Evolutionary conservation across 2,329 filamentous ascomycete species (phyloP).

Genomic region (Cladosporium sp.): DNA sequence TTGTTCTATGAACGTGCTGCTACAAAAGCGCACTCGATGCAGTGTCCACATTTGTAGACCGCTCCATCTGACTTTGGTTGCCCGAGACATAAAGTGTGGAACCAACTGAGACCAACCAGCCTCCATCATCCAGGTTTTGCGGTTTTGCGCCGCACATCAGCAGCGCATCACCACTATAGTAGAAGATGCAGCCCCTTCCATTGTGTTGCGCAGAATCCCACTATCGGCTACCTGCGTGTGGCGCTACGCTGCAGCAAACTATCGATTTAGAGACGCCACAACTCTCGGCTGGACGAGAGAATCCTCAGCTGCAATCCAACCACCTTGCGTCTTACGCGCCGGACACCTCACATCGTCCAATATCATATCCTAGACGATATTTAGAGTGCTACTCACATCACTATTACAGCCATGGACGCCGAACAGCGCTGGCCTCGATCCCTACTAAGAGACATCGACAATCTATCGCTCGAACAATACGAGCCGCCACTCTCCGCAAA

Average conservation of each 20-base stretch:
- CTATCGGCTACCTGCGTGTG: neutral
- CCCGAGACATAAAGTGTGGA: neutral
- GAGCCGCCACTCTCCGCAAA: neutral
- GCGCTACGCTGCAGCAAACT: neutral
- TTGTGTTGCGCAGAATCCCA: neutral
- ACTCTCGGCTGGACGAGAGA: neutral
- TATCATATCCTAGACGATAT: neutral
- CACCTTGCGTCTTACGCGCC: neutral
- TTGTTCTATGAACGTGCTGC: neutral
- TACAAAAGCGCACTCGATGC: neutral
- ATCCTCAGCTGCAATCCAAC: neutral
- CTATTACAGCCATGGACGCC: neutral
- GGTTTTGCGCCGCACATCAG: neutral
- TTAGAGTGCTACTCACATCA: neutral
- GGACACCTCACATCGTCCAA: neutral
- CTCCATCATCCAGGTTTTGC: neutral
- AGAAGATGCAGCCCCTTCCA: neutral
- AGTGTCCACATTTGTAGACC: neutral
- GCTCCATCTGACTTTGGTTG: neutral
- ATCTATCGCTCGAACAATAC: conserved; percentile 11
- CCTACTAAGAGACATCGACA: conserved; percentile 12
- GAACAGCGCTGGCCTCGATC: conserved; percentile 17
- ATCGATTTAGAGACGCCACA: neutral
- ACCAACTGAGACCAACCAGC: conserved; percentile 5
- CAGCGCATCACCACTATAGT: neutral